Base-by-base conservation (phyloP, 352 stramenopile species). In the Globisporangium barbulae region DNA sequence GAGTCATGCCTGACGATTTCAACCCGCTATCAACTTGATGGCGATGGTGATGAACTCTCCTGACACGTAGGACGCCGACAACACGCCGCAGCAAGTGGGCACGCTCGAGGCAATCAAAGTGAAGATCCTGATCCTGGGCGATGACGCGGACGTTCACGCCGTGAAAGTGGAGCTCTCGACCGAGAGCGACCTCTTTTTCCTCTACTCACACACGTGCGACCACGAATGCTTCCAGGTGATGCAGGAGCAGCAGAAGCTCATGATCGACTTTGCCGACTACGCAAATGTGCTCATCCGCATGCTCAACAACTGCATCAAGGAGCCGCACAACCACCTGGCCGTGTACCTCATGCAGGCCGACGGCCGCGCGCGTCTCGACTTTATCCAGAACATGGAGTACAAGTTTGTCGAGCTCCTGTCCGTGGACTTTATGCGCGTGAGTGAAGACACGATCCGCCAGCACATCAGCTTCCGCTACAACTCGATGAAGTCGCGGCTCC, bases 351-450 rank as follows among this genome's bases (percentile, higher is more conserved):
- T 98, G 88, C 84, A 97, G 57, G 82, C 84, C 1, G 93, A 98
- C 54, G 86, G 88, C n/a, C 87, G 89, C 53, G 90, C 90, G 19
- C 82, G 93, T 2, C 76, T 98, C 10, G 93, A 98, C 61, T 97
- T 98, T 63, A 98, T 98, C 64, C 90, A 97, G 74, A 98, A 98
- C 67, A 97, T 98, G 93, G 90, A 98, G 76, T 98, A 98, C 85
- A 98, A 98, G 61, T 98, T 98, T 69, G 90, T 98, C 35, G 94
- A 98, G 76, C 72, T 98, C 10, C 81, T 98, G 15, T 97, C 86
- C 0, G 85, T 97, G 19, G 83, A 97, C 52, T 98, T 97, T 59
- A 78, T 89, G 65, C 84, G 93, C n/a, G 88, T 89, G 25, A 72
- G 77, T 5, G 93, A 98, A 13, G 92, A 97, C 45, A 80, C 88